These are phyloP conservation scores for Carallia brachiata DNA, from an alignment of 345 rosid genomes.

Conservation along the genomic window DNA sequence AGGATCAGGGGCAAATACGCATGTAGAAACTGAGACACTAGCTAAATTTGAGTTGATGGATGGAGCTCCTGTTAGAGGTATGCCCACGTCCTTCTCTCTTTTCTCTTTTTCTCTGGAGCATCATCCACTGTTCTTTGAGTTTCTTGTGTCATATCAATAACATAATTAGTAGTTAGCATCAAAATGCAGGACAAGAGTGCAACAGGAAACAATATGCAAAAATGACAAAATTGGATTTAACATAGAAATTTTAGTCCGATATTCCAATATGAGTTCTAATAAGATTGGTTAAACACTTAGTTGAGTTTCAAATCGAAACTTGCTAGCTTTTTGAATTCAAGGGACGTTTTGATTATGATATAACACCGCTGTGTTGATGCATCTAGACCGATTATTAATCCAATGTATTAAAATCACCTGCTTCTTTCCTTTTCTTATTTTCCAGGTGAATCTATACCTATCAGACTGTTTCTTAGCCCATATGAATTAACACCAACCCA, in stretches of 20 bases:
- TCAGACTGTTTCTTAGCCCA: slow-evolving; percentile 90
- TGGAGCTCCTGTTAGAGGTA: slow-evolving; percentile 99
- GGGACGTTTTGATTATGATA: not conserved
- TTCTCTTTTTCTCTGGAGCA: not conserved
- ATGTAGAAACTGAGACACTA: slow-evolving; percentile 96
- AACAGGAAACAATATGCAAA: too few relatives aligned
- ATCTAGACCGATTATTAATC: not conserved
- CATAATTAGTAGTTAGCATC: too few relatives aligned
- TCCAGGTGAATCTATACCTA: slow-evolving; percentile 95
- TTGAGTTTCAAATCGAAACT: too few relatives aligned
- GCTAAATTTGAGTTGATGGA: slow-evolving; percentile 99
- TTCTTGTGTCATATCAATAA: too few relatives aligned
- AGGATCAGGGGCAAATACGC: slow-evolving; percentile 92
- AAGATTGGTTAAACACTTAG: too few relatives aligned
- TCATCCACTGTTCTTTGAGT: too few relatives aligned
- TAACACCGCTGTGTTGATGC: not conserved
- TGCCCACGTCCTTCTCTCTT: not conserved
- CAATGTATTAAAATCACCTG: slow-evolving; percentile 12
- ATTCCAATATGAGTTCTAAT: too few relatives aligned
- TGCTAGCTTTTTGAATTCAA: too few relatives aligned
- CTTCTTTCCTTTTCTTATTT: not conserved
- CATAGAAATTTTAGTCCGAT: too few relatives aligned
- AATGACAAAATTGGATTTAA: too few relatives aligned
- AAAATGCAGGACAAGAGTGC: too few relatives aligned
- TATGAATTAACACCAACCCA: slow-evolving; percentile 94